Base-by-base conservation (phyloP, 257 asterid genomes). In the Jacaranda copaia region DNA sequence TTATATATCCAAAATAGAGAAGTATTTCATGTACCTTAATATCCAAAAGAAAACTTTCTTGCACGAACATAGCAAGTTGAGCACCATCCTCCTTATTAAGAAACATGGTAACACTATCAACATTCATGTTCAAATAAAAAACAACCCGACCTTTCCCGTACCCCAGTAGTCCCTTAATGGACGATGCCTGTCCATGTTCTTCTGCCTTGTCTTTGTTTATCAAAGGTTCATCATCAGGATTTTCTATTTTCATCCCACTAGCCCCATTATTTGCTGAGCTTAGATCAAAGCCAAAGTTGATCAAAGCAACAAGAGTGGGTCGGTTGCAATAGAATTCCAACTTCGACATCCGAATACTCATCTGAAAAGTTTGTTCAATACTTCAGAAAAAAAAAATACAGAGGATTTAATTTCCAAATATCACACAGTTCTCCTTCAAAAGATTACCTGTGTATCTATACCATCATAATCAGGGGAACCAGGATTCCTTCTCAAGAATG, bases 61-160 rank as follows among this genome's bases (percentile, higher is more conserved):
- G 99, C 85, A 92, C 97, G 57, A 96, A 85, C 98, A 96, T 91
- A 66, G 99, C 99, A 74, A 96, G 97, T 86, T 89, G 97, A 86
- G 98, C 82, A 68, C 92, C 98, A 76, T 93, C 98, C 91, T 93
- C 99, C 85, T 88, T 91, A 75, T 96, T 96, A 78, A 96, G 97
- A 88, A 87, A 91, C 72, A 96, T 88, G 70, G 99, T 85, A 71
- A 96, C 97, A 25, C 93, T 93, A 70, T 91, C 91, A 61, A 96
- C 97, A 79, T 96, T 91, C 99, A 96, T 96, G 87, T 90, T 87
- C 87, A 96, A 86, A 82, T 81, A 69, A 86, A 96, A 96, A 77
- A 96, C 97, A 75, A 90, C 96, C 70, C 99, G 97, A 35, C 89
- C 90, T 88, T 91, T 96, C 67, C 99, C 99, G 78, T 85, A 81